Evolutionary conservation across 2,329 filamentous ascomycete genomes (phyloP).

Genomic region (Colletotrichum liriopes): DNA sequence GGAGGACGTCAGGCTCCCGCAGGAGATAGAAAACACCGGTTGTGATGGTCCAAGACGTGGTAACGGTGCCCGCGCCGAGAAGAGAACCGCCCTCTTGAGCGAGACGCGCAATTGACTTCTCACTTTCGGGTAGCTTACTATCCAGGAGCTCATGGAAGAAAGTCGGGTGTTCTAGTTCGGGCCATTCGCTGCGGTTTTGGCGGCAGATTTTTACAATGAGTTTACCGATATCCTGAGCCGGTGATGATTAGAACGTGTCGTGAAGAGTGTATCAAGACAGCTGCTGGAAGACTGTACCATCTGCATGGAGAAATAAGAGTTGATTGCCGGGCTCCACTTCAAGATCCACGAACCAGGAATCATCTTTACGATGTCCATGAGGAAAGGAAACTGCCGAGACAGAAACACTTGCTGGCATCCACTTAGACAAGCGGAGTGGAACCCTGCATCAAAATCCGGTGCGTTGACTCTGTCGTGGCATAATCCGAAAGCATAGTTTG

Average conservation of each 20-base stretch:
- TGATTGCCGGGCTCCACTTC: slow-evolving; percentile 1
- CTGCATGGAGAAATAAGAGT: slow-evolving; percentile 5
- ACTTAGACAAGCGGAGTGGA: not conserved
- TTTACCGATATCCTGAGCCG: not conserved
- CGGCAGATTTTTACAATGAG: slow-evolving; percentile 3
- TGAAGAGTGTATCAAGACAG: not conserved
- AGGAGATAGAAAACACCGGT: slow-evolving; percentile 56
- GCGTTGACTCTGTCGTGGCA: slow-evolving; percentile 3
- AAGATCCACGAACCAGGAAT: not conserved
- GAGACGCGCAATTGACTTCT: slow-evolving; percentile 52
- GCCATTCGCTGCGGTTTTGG: slow-evolving; percentile 6
- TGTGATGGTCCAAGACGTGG: slow-evolving; percentile 53
- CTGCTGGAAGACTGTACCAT: not conserved
- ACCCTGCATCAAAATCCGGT: not conserved
- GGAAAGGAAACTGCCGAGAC: slow-evolving; percentile 3
- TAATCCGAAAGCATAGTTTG: not conserved
- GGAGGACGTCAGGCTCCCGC: slow-evolving; percentile 49
- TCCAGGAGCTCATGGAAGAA: slow-evolving; percentile 52
- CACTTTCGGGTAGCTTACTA: slow-evolving; percentile 50
- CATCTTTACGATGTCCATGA: slow-evolving; percentile 9
- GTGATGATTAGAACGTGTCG: no score
- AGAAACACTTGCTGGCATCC: slow-evolving; percentile 4
- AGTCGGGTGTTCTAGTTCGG: slow-evolving; percentile 44
- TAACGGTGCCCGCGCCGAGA: slow-evolving; percentile 56
- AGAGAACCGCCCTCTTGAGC: slow-evolving; percentile 51